Conservation (phyloP, 345 rosid species). For the Salix brachista region DNA sequence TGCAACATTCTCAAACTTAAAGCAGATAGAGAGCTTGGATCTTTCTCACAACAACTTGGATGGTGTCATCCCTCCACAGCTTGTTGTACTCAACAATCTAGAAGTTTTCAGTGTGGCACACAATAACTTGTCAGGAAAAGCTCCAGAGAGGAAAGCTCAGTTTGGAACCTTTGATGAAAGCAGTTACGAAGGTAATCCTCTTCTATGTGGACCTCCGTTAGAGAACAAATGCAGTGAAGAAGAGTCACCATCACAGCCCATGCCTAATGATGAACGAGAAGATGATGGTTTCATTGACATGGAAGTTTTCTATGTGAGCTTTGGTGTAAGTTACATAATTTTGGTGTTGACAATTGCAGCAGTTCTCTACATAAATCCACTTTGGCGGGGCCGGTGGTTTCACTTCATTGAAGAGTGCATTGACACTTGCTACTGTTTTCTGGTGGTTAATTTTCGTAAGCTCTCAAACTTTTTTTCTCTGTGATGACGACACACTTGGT, state of each 20-base stretch:
- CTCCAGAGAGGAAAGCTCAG: constrained; percentile 1
- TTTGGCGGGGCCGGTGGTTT: constrained; percentile 9
- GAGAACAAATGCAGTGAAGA: neutral
- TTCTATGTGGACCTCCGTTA: constrained; percentile 29
- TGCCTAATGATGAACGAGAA: neutral
- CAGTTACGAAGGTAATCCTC: constrained; percentile 23
- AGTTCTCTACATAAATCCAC: constrained; percentile 12
- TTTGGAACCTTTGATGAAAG: constrained; percentile 22
- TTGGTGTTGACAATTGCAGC: neutral
- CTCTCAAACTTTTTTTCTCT: neutral
- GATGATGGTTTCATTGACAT: constrained; percentile 10
- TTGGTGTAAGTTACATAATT: neutral
- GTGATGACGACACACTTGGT: too few species aligned
- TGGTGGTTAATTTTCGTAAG: neutral
- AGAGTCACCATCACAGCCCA: neutral
- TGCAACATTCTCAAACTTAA: constrained; percentile 15
- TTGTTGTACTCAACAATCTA: constrained; percentile 8
- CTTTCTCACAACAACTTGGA: constrained; percentile 27
- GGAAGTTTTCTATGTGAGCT: constrained; percentile 1
- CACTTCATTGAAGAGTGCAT: neutral
- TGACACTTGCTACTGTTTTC: neutral
- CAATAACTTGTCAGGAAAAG: constrained; percentile 33
- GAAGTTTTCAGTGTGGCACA: constrained; percentile 20
- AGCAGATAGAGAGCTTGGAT: constrained; percentile 36
- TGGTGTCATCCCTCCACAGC: constrained; percentile 17